Percentiles rank a stretch among this genome's conserved stretches.
Evolutionary conservation across 1,284 basidiomycete genomes (phyloP).

Genomic region (Naganishia sp.): DNA sequence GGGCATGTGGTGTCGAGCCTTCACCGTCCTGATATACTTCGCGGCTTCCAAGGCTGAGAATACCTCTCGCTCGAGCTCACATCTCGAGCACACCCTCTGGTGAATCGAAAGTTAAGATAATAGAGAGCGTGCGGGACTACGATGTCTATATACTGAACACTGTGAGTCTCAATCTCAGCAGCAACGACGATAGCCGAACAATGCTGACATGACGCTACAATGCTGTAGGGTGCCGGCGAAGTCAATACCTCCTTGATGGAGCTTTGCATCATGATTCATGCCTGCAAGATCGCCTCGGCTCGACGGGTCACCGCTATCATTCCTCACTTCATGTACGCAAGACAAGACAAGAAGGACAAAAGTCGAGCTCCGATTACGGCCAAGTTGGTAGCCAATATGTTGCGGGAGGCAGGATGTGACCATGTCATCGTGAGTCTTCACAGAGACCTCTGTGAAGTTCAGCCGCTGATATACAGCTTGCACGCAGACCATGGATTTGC

Average conservation of each 20-base stretch:
- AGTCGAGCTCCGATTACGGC: slow-evolving; percentile 97
- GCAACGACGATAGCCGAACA: not conserved
- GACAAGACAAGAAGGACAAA: slow-evolving; percentile 99
- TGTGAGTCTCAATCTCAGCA: slow-evolving; percentile 40
- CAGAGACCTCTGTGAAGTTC: too few species aligned
- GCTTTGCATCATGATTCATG: slow-evolving; percentile 99
- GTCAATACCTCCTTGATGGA: slow-evolving; percentile 92
- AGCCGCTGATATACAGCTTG: not conserved
- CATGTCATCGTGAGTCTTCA: slow-evolving; percentile 85
- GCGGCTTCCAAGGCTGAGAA: slow-evolving; percentile 58
- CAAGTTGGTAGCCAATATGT: slow-evolving; percentile 98
- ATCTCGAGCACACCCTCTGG: slow-evolving; percentile 87
- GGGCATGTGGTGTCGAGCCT: slow-evolving; percentile 22
- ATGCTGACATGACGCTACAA: slow-evolving; percentile 4
- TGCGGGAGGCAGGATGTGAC: slow-evolving; percentile 95
- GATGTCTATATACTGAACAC: slow-evolving; percentile 99
- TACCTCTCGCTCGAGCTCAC: slow-evolving; percentile 79
- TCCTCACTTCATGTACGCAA: slow-evolving; percentile 89
- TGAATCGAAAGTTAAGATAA: slow-evolving; percentile 87
- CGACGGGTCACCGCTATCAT: slow-evolving; percentile 95
- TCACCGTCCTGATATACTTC: slow-evolving; percentile 19
- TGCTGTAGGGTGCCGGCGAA: slow-evolving; percentile 47
- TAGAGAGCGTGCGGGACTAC: slow-evolving; percentile 94
- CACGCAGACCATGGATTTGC: slow-evolving; percentile 90
- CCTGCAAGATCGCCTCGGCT: slow-evolving; percentile 96